Conservation (phyloP, 208 protist species). For the Porcisia hertigi region DNA sequence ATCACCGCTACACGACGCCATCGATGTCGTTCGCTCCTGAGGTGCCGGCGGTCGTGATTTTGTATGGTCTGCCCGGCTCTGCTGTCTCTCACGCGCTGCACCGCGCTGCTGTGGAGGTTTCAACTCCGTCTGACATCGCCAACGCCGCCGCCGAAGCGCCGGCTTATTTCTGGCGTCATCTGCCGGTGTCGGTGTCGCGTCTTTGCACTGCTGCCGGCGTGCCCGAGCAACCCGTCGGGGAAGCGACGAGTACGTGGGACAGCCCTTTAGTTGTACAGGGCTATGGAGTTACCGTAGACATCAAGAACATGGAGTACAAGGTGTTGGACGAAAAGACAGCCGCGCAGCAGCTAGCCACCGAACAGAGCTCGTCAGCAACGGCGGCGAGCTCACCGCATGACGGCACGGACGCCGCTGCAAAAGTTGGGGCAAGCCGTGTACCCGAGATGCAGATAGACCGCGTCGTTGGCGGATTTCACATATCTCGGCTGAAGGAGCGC, state of each 20-base stretch:
- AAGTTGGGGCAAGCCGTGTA: not conserved
- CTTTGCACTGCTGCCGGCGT: conserved; percentile 15
- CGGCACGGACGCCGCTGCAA: not conserved
- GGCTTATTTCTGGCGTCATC: conserved; percentile 60
- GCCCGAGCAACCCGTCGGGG: not conserved
- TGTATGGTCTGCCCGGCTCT: conserved; percentile 70
- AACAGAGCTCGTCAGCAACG: not conserved
- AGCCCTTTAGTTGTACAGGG: conserved; percentile 75
- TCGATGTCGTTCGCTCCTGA: not conserved
- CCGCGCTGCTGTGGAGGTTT: conserved; percentile 21
- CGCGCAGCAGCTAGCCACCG: conserved; percentile 14
- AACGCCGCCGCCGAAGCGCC: not conserved
- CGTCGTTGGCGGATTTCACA: conserved; percentile 50
- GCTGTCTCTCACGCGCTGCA: conserved; percentile 36
- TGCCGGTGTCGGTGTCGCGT: conserved; percentile 39
- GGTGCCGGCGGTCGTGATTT: conserved; percentile 31
- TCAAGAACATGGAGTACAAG: conserved; percentile 98
- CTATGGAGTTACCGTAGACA: conserved; percentile 94
- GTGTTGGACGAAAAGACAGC: conserved; percentile 87
- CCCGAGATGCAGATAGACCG: not conserved
- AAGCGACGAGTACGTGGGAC: conserved; percentile 30
- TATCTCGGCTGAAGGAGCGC: conserved; percentile 32
- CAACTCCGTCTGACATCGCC: not conserved
- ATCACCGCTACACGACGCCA: conserved; percentile 6
- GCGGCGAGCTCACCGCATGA: not conserved